A percentile compares a stretch with the other conserved stretches of the same genome.
Evolutionary conservation across 2,329 filamentous ascomycete species (phyloP).

Genomic region (Botrytis porri): DNA sequence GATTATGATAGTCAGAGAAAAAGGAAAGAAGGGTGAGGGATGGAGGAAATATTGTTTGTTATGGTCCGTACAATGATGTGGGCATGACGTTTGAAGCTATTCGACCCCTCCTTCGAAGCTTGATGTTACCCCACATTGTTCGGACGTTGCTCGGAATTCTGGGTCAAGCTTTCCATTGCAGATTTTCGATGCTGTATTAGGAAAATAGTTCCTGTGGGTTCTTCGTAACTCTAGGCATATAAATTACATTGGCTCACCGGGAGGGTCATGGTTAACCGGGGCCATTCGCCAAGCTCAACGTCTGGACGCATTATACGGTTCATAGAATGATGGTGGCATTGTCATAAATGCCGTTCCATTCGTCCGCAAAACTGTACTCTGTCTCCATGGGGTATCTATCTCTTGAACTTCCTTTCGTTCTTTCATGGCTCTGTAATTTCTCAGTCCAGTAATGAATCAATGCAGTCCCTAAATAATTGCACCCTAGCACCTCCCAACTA

Average conservation of each 20-base stretch:
- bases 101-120: constrained; percentile 29
- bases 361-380: not conserved
- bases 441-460: not conserved
- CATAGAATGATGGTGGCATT: not conserved
- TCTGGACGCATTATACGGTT: not conserved
- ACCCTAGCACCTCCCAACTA: constrained; percentile 6
- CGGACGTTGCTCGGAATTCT: constrained; percentile 17
- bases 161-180: not conserved
- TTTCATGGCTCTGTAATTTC: constrained; percentile 1
- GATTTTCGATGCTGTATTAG: not conserved
- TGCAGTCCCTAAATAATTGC: constrained; percentile 10
- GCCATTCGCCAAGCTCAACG: not conserved
- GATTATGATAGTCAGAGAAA: not conserved
- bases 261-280: not conserved
- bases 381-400: constrained; percentile 13
- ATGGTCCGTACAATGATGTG: constrained; percentile 9
- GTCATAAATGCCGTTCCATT: constrained; percentile 2
- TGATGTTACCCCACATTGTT: constrained; percentile 17
- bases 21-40: not conserved
- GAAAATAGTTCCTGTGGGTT: constrained; percentile 2
- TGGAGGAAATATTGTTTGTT: not conserved
- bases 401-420: constrained; percentile 7
- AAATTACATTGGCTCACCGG: not conserved
- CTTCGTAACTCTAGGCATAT: not conserved
- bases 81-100: constrained; percentile 32